Evolutionary conservation across 805 yeast species (phyloP).

Genomic region (Cyberlindnera misumaiensis): DNA sequence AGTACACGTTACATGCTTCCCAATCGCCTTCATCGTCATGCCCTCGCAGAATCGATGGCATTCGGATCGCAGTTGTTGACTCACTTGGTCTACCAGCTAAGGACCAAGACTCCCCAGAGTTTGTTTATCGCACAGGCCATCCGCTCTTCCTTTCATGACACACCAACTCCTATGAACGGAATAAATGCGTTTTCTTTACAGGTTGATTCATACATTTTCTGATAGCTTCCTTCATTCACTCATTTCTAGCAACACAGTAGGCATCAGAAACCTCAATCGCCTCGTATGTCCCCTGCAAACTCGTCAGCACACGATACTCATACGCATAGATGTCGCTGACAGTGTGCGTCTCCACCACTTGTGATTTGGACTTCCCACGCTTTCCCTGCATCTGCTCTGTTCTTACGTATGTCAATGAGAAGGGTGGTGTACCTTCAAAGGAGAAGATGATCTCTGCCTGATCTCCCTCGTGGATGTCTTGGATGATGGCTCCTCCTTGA

Average conservation of each 20-base stretch:
- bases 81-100: conserved; percentile 8
- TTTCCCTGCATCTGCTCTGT: conserved; percentile 41
- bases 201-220: too few species aligned
- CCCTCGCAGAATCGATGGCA: conserved; percentile 2
- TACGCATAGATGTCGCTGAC: conserved; percentile 58
- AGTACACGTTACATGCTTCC: conserved; percentile 8
- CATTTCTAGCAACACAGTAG: conserved; percentile 53
- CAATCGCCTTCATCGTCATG: conserved; percentile 4
- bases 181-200: too few species aligned
- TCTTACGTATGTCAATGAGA: conserved; percentile 76
- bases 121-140: conserved; percentile 11
- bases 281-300: conserved; percentile 89
- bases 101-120: conserved; percentile 16
- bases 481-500: conserved; percentile 68
- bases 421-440: conserved; percentile 88
- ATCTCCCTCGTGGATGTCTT: conserved; percentile 91
- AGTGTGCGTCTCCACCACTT: conserved; percentile 53
- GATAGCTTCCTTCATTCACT: conserved; percentile 8
- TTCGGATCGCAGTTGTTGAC: conserved; percentile 9
- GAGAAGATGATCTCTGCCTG: conserved; percentile 80
- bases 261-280: conserved; percentile 87
- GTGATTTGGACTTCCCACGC: conserved; percentile 39
- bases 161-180: too few species aligned
- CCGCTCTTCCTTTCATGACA: conserved; percentile 3
- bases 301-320: conserved; percentile 67